Base-by-base conservation (phyloP, 306 rosid genomes). In the Herpetospermum pedunculosum region DNA sequence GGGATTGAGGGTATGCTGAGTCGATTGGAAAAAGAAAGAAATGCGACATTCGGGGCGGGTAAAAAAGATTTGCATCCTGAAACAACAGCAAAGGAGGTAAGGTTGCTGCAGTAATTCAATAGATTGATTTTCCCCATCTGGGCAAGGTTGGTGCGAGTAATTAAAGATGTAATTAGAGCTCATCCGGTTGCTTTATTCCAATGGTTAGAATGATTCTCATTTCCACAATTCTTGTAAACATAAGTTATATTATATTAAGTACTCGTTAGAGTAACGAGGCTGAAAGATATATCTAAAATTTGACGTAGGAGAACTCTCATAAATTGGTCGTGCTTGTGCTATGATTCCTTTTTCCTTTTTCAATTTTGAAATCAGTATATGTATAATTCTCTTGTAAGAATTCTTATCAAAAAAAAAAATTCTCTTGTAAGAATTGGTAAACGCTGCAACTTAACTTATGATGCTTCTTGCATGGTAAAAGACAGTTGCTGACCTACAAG, bases 1-100 rank as follows among this genome's bases (percentile, higher is more conserved):
- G 97, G 97, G 43, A 82, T 95, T 81, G 97, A 82, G 80, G 99
- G 99, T 29, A 95, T 95, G 81, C 80, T 95, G 84, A 85, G 75
- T 75, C 89, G 97, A 57, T 80, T 92, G 86, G 96, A 85, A 85
- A 91, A 84, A 77, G 80, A 88, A 65, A 88, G 97, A 77, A 89
- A 60, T 82, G 60, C 8, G 53, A 55, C 72, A 37, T 82, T 83
- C 14, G 92, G 92, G 40, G 57, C 81, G 59, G 76, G 74, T 41
- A 79, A 76, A 67, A 83, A 85, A 8, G 74, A 84, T 40, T 41
- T 63, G 78, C 83, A 34, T 77, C 52, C 77, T 75, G 78, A 77
- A 75, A 74, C 78, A 16, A 70, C 84, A 13, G 23, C 2, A 9
- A 80, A 85, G 78, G 80, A 70, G 78, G 99, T 95, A 76, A 26